Base-by-base conservation (phyloP, 768 basidiomycete species). In the Lyophyllum shimeji region DNA sequence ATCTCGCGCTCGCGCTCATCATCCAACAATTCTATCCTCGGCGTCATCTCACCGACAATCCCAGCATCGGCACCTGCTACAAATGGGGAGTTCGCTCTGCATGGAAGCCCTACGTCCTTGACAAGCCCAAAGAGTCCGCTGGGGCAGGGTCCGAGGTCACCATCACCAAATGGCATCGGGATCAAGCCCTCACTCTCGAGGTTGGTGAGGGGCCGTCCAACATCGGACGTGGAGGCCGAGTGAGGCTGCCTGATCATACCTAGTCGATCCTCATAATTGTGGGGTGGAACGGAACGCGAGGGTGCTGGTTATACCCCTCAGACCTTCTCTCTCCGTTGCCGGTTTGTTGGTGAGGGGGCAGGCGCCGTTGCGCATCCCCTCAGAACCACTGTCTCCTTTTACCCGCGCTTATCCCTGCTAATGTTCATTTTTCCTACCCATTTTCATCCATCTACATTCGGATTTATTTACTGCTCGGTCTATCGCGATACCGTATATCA, bases 1-100 rank as follows among this genome's bases (percentile, higher is more conserved):
- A 69, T 87, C 21, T 76, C 83, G 1, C 82, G 86, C 2, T 71
- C 75, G 31, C 76, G 83, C 25, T 82, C 83, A 1, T 77, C 80
- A 1, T 76, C 79, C 1, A 69, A 69, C 42, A 70, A 71, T 37
- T 75, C 76, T 8, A 74, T 79, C 27, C 66, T 77, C 59, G 73
- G 68, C 54, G 50, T 75, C 31, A 63, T 77, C 4, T 75, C 78
- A 15, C 76, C 79, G 0, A 61, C 64, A 21, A 53, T 64, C n/a
- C 63, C 65, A 1, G 47, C 61, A n/a, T 29, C 29, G 29, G 29
- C 29, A 45, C 60, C 62, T 0, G 56, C 59, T 7, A 56, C 25
- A 20, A 58, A 56, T 13, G 33, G 54, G 56, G 50, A 62, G 56
- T 37, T 54, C 61, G 34, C 52, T 43, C 20, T 61, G 63, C 46